Percentiles rank a stretch among this genome's conserved stretches.
Conservation (phyloP, 441 rosid species). For the Biscutella auriculata region DNA sequence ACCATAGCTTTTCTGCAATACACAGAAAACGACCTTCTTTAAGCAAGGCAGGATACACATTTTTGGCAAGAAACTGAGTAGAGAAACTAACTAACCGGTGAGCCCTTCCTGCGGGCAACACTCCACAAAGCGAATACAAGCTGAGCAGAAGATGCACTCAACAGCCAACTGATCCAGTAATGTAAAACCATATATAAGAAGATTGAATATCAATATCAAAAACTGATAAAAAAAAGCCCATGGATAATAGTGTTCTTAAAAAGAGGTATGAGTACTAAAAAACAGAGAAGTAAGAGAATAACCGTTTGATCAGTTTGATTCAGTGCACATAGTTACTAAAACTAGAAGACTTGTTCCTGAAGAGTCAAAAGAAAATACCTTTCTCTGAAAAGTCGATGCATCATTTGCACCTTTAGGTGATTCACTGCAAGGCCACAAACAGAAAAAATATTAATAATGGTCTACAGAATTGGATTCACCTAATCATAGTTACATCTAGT, state of each 20-base stretch:
- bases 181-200: slow-evolving; percentile 15
- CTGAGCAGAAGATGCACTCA: slow-evolving; percentile 99
- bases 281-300: slow-evolving; percentile 2
- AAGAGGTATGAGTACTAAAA: neutral
- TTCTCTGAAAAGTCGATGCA: slow-evolving; percentile 95
- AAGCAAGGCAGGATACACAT: slow-evolving; percentile 11
- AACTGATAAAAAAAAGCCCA: neutral
- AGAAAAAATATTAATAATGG: slow-evolving; percentile 3
- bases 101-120: slow-evolving; percentile 99
- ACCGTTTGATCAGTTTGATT: neutral
- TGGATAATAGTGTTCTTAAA: neutral
- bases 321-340: neutral
- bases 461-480: neutral
- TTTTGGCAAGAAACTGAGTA: slow-evolving; percentile 6
- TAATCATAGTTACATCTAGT: slow-evolving; percentile 5
- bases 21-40: slow-evolving; percentile 14
- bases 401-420: slow-evolving; percentile 98
- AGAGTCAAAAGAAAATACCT: slow-evolving; percentile 40
- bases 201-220: slow-evolving; percentile 5
- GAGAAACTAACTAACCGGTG: slow-evolving; percentile 55
- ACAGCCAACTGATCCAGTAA: slow-evolving; percentile 76
- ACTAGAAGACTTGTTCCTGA: neutral
- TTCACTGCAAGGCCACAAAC: slow-evolving; percentile 53
- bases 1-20: slow-evolving; percentile 93
- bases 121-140: slow-evolving; percentile 96